Evolutionary conservation across 129 eudicot genomes (phyloP), one percentile per base, ranked within the genome.

Genomic region (Flaveria sonorensis): DNA sequence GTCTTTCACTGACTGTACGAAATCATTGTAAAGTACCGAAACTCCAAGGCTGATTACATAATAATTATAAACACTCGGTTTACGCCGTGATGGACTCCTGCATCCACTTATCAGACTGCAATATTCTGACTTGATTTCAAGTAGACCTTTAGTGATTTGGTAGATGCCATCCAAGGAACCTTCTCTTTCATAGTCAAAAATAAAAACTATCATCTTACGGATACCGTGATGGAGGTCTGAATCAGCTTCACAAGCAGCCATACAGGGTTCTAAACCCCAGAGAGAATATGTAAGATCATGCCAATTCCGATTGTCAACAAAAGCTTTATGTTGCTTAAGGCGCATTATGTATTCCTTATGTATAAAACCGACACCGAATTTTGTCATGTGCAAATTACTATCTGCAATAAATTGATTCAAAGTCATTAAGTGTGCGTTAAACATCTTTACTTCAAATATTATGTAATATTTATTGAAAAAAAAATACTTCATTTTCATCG

Each of bases 341-440:
- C 11, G 12, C 45, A 1, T 0, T 74, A 40, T 59, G 43, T 59
- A 52, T 24, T 59, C 57, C 48, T 74, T 14, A 60, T n/a, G 24
- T 42, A 74, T 74, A 61, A 61, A 28, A 24, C 46, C 47, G 19
- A 74, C 61, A 18, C 79, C 71, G 16, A 74, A 16, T 16, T 61
- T 45, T n/a, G 69, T 74, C n/a, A 61, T 59, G 19, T 26, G 18
- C 16, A 74, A 15, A 48, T 50, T 28, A 28, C 47, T 12, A 71
- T 71, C 75, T 71, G 63, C 75, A 50, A 48, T 28, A 23, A 43
- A 50, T 23, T 14, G 24, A 50, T 70, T 50, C 45, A 24, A 60
- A 28, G 9, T 6, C 30, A 43, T 72, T 30, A 10, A 23, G 16
- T 14, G 8, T 14, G 10, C 50, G 50, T 46, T 46, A 8, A 46